Evolutionary conservation across 106 monocot species (phyloP), one percentile per base, ranked within the genome.

Genomic region (Amphibolis antarctica): DNA sequence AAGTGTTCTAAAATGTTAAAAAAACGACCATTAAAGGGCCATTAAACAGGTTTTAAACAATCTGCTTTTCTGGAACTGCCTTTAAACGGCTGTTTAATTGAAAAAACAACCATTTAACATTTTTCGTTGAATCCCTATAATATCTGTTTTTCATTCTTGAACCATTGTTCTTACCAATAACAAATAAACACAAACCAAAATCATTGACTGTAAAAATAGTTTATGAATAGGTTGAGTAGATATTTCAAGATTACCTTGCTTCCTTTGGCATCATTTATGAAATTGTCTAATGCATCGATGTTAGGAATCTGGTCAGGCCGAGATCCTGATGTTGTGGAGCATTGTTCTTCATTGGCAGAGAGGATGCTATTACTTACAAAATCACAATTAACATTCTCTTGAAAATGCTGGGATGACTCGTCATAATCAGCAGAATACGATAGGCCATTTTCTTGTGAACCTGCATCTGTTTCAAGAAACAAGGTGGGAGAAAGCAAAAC

Each of bases 251-350:
- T 23, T 76, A 91, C 90, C 90, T 86, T 83, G 42, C 53, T 81
- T 65, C 17, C 77, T 77, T 78, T 86, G 43, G 80, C 86, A 74
- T 79, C 80, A 59, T 43, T 36, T 26, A 81, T 49, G 44, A 73
- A 62, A 47, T 86, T 78, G 64, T 86, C 80, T 27, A 86, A 28
- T 28, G 14, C 28, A 28, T 58, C 57, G 28, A 21, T 27, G 57
- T 29, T 29, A 28, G 28, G 18, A 58, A 28, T 58, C 28, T 58
- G 9, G 28, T 28, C 15, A 28, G 29, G 18, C 28, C 23, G 57
- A 18, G 25, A 21, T 58, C 10, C 1, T 58, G 15, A 12, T 58
- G 28, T 58, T 18, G 18, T 58, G 57, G 57, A 28, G 28, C 28
- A 58, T 11, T 28, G 17, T 21, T 28, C 28, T 9, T 57, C 57